phyloP scores from a whole-genome alignment of 352 stramenopile genomes.

The Globisporangium barbulae region DNA sequence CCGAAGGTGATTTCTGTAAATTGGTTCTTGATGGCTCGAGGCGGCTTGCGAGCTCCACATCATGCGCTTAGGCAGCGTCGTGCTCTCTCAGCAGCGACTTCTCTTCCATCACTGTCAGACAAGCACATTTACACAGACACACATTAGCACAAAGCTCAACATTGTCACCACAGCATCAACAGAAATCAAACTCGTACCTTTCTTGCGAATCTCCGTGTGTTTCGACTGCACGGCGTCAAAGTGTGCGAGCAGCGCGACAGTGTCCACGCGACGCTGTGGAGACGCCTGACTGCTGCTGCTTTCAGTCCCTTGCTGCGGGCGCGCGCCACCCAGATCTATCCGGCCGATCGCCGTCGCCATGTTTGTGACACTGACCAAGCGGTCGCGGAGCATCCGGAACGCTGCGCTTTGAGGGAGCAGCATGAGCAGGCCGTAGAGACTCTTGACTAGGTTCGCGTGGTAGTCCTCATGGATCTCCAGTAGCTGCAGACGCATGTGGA shows the following conservation, averaged over 20 bases:
- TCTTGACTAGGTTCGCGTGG: conserved; percentile 96
- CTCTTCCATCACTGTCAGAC: conserved; percentile 44
- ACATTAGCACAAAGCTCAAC: not conserved
- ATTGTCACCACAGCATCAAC: not conserved
- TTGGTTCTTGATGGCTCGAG: not conserved
- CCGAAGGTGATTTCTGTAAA: not conserved
- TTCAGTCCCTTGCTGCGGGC: conserved; percentile 20
- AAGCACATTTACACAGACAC: not conserved
- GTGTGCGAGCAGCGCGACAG: conserved; percentile 52
- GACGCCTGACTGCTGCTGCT: conserved; percentile 11
- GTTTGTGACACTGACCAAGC: conserved; percentile 81
- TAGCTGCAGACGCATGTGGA: conserved; percentile 97
- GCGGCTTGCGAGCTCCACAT: not conserved
- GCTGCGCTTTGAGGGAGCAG: conserved; percentile 93
- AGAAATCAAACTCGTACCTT: conserved; percentile 34
- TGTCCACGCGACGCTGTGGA: conserved; percentile 35
- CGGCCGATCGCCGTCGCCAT: conserved; percentile 83
- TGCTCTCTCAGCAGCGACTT: conserved; percentile 64
- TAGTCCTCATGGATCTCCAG: conserved; percentile 95
- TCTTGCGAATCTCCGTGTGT: conserved; percentile 65
- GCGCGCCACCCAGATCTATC: conserved; percentile 49
- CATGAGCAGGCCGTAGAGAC: conserved; percentile 97
- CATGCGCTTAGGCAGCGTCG: conserved; percentile 10
- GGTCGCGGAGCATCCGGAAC: conserved; percentile 81
- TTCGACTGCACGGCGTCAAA: conserved; percentile 75